Evolutionary conservation across 208 protist species (phyloP).

Genomic region (Wallacemonas sp.): DNA sequence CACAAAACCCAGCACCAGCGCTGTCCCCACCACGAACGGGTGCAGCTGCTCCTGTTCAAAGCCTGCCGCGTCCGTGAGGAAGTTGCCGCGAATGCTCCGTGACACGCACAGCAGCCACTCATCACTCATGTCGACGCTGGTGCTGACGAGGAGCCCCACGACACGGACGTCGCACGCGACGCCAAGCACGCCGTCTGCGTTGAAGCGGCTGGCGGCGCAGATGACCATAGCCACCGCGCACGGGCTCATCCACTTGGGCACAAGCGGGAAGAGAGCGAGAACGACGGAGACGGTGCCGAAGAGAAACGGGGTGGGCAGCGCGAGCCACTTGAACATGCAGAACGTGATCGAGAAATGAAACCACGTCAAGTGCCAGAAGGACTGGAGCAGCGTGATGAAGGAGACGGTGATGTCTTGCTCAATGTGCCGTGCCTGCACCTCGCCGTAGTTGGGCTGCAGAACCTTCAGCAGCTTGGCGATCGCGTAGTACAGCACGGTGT

Average conservation of each 20-base stretch:
- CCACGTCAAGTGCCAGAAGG: constrained; percentile 73
- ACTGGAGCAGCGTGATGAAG: constrained; percentile 62
- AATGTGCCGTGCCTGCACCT: constrained; percentile 53
- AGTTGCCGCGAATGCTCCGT: constrained; percentile 39
- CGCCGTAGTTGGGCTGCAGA: constrained; percentile 45
- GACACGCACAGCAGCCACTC: constrained; percentile 75
- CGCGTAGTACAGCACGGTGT: constrained; percentile 79
- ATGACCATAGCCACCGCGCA: constrained; percentile 36
- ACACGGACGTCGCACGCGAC: constrained; percentile 23
- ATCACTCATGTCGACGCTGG: constrained; percentile 46
- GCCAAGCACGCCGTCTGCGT: constrained; percentile 14
- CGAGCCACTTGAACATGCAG: constrained; percentile 41
- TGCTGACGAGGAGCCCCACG: constrained; percentile 32
- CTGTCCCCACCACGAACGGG: constrained; percentile 56
- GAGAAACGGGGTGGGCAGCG: constrained; percentile 53
- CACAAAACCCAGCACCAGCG: constrained; percentile 68
- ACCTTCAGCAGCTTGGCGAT: constrained; percentile 54
- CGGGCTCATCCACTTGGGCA: constrained; percentile 62
- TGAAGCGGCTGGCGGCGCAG: constrained; percentile 4
- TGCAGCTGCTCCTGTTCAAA: constrained; percentile 43
- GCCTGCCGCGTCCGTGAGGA: constrained; percentile 21
- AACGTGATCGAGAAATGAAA: constrained; percentile 81
- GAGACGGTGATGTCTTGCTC: constrained; percentile 72
- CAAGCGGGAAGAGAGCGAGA: constrained; percentile 60
- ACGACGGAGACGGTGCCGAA: constrained; percentile 45